Evolutionary conservation across 305 asterid genomes (phyloP).

Genomic region (Nicotiana rustica): DNA sequence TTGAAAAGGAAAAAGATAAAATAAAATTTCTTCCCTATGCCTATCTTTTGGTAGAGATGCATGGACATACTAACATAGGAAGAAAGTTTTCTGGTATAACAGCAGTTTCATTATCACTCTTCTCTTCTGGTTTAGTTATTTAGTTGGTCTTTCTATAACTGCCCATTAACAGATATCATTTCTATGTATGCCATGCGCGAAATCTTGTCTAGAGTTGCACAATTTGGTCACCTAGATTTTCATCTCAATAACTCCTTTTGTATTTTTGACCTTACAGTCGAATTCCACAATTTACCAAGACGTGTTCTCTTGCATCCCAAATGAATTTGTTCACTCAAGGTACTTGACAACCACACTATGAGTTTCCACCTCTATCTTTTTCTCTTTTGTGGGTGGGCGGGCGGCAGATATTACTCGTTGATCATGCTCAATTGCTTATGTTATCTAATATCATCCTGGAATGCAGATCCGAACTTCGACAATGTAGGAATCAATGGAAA

Average conservation of each 20-base stretch:
- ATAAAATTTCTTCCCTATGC: not conserved
- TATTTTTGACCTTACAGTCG: slow-evolving; percentile 50
- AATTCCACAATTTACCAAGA: slow-evolving; percentile 84
- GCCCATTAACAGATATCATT: not conserved
- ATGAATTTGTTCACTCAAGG: slow-evolving; percentile 88
- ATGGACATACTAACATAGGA: not conserved
- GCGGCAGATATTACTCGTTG: not conserved
- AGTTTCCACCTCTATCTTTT: not conserved
- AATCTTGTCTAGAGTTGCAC: not conserved
- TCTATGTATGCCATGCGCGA: slow-evolving; percentile 17
- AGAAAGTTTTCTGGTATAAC: not conserved
- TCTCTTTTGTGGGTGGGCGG: not conserved
- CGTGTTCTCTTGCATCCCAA: slow-evolving; percentile 90
- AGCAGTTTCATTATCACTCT: slow-evolving; percentile 14
- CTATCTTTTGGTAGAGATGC: not conserved
- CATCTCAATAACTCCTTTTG: not conserved
- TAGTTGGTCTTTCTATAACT: not conserved
- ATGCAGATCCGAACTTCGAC: slow-evolving; percentile 81
- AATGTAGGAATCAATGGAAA: slow-evolving; percentile 75
- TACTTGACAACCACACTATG: slow-evolving; percentile 32
- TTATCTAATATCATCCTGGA: slow-evolving; percentile 29
- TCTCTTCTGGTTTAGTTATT: not conserved
- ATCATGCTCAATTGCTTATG: not conserved
- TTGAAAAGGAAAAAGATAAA: not conserved
- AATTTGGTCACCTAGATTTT: not conserved